Base-by-base conservation (phyloP, 257 asterid genomes). In the Fraxinus anomala region DNA sequence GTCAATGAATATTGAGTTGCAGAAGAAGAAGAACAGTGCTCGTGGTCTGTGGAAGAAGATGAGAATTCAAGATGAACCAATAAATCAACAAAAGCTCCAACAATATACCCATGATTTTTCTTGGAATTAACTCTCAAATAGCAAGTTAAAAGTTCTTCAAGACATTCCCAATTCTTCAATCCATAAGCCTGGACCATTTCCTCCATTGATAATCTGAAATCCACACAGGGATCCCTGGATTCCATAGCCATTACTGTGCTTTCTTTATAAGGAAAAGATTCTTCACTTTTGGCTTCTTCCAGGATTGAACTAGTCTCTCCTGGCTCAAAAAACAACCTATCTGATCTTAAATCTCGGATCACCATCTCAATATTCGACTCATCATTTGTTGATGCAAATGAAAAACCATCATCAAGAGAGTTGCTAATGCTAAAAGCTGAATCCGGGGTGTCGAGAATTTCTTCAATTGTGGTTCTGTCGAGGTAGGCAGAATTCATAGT, bases 21-120 rank as follows among this genome's bases (percentile, higher is more conserved):
- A 3, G 87, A 79, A 39, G 86, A 81, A 37, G n/a, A 83, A 30
- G 68, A 81, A 77, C 85, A 80, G 47, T 30, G 72, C 3, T 79
- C 82, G 54, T 79, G 81, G 40, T 14, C 70, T 19, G 82, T 73
- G 28, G 82, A 14, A 47, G 36, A 3, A 19, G 70, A 11, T 12
- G 51, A 42, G 54, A 76, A 49, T 47, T 80, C 76, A 21, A 86
- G 86, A 26, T 51, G 74, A 33, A 87, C 80, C 71, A 91, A 44
- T 77, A 93, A 83, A 72, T 93, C 98, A 17, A 89, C 87, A 71
- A 93, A 93, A 34, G 98, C 98, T 72, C 87, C 91, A 30, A 91
- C 82, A 0, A 93, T 87, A 9, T 88, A 93, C 1, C 91, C 89
- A 74, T 89, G 94, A 80, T 86, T 91, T 73, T 73, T 80, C 74